phyloP scores from a whole-genome alignment of 2,329 filamentous ascomycete genomes.

The Penicillium griseofulvum region DNA sequence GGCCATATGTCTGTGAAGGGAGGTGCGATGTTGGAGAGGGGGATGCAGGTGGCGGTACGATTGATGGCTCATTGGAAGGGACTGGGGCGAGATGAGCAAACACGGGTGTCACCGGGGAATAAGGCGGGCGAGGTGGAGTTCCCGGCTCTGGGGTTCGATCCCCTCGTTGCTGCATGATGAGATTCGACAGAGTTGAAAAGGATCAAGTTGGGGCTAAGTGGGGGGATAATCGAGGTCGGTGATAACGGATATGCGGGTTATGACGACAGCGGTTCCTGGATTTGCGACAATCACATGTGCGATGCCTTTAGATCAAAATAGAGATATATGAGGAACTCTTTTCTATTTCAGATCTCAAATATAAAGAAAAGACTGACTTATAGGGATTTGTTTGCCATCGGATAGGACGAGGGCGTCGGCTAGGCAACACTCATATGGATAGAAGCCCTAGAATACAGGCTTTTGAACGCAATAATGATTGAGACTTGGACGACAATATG shows the following conservation, averaged over 20 bases:
- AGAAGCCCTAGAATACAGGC: too few relatives aligned
- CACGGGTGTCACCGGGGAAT: conserved; percentile 49
- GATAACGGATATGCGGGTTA: conserved; percentile 6
- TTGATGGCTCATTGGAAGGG: conserved; percentile 27
- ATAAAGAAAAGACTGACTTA: neutral
- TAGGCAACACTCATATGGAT: neutral
- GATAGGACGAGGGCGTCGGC: neutral
- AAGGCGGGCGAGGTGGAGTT: conserved; percentile 46
- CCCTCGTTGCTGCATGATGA: conserved; percentile 17
- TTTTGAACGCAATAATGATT: neutral
- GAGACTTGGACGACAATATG: neutral
- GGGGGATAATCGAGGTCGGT: conserved; percentile 1
- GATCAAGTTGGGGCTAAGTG: conserved; percentile 1
- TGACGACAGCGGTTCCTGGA: conserved; percentile 19
- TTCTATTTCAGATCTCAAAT: neutral
- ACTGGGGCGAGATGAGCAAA: conserved; percentile 37
- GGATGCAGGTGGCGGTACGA: conserved; percentile 33
- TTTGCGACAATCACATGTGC: conserved; percentile 3
- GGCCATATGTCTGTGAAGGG: conserved; percentile 1
- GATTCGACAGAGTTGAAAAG: neutral
- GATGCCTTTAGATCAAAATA: neutral
- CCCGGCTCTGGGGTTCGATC: conserved; percentile 23
- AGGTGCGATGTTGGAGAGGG: conserved; percentile 26
- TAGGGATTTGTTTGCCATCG: neutral
- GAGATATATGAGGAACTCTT: neutral